A percentile compares a stretch with the other conserved stretches of the same genome.
Conservation (phyloP, 1,284 basidiomycete genomes). For the Pisolithus thermaeus region DNA sequence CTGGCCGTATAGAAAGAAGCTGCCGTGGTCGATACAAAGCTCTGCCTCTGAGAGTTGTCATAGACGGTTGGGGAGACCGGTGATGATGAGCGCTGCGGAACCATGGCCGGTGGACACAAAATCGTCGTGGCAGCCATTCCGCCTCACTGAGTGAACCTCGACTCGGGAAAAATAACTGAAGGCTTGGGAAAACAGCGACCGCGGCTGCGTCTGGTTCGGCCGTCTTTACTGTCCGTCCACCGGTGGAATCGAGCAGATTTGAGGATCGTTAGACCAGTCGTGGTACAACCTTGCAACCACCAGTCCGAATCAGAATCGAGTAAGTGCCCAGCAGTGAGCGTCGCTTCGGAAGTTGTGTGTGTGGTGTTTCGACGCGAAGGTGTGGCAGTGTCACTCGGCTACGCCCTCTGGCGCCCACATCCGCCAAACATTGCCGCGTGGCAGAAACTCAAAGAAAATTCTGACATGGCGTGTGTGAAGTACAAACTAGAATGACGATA, state of each 20-base stretch:
- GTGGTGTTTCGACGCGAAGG: background rate
- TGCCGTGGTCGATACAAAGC: slow-evolving; percentile 20
- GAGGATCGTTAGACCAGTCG: no score
- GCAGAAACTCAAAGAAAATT: no score
- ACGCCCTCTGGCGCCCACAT: no score
- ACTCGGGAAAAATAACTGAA: background rate
- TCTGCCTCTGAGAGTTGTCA: slow-evolving; percentile 17
- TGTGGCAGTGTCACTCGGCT: background rate
- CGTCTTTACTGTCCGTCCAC: no score
- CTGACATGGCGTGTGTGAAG: no score
- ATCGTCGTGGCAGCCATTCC: slow-evolving; percentile 11
- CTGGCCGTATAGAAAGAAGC: slow-evolving; percentile 24
- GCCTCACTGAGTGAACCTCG: background rate
- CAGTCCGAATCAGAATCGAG: no score
- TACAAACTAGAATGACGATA: background rate
- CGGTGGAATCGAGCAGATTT: no score
- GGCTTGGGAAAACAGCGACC: background rate
- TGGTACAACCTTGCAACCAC: no score
- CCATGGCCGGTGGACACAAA: slow-evolving; percentile 9
- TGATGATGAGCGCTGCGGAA: slow-evolving; percentile 8
- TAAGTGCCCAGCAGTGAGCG: no score
- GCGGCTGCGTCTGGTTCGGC: background rate
- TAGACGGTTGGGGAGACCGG: slow-evolving; percentile 8
- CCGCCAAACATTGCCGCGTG: no score
- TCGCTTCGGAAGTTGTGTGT: background rate